Percentiles rank a stretch among this genome's conserved stretches.
Evolutionary conservation across 2,329 filamentous ascomycete genomes (phyloP).

Genomic region (Escovopsis sp.): DNA sequence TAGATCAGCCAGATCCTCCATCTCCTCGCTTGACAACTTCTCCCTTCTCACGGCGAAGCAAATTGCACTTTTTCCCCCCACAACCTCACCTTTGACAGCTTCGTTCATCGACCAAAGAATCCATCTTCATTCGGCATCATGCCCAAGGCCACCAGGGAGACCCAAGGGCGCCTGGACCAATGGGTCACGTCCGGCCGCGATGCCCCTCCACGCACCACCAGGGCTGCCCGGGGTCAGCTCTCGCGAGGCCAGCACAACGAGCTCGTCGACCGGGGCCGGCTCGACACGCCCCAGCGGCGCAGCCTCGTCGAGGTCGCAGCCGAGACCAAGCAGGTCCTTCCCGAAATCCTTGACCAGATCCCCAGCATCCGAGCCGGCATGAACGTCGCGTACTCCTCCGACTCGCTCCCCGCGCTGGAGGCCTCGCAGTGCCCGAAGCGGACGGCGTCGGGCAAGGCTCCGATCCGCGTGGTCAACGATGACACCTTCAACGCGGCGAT

Average conservation of each 20-base stretch:
- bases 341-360: constrained; percentile 27
- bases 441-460: constrained; percentile 13
- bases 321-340: constrained; percentile 32
- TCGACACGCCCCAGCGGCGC: constrained; percentile 4
- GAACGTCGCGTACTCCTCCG: constrained; percentile 22
- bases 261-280: constrained; percentile 7
- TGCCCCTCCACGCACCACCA: constrained; percentile 1
- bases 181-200: not conserved
- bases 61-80: too few relatives aligned
- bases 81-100: too few relatives aligned
- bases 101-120: too few relatives aligned
- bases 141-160: too few relatives aligned
- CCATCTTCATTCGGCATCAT: too few relatives aligned
- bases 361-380: constrained; percentile 22
- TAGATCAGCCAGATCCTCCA: too few relatives aligned
- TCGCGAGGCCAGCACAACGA: not conserved
- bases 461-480: constrained; percentile 35
- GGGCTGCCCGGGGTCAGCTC: not conserved
- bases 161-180: too few relatives aligned
- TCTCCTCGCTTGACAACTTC: too few relatives aligned
- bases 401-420: constrained; percentile 23
- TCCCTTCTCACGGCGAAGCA: too few relatives aligned
- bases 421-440: constrained; percentile 26
- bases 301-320: constrained; percentile 26
- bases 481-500: constrained; percentile 45